A percentile compares a stretch with the other conserved stretches of the same genome.
These are phyloP conservation scores for Hsuehochloa calcarea DNA, from an alignment of 176 grass and related monocot genomes.

Conservation along the genomic window DNA sequence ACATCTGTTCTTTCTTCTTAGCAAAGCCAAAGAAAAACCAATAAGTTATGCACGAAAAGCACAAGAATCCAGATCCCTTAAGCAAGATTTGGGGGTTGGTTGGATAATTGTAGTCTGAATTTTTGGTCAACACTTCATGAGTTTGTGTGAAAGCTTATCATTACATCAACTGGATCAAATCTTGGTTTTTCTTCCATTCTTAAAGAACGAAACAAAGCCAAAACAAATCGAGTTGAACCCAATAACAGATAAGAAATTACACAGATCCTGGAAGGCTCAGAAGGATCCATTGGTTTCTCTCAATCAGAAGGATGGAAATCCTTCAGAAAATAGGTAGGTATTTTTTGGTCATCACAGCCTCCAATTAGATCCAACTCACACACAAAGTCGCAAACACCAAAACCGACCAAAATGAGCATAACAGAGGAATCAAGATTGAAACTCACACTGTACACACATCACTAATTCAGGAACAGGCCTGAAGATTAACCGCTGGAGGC, in stretches of 20 bases:
- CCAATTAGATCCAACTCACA: background rate
- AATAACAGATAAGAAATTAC: background rate
- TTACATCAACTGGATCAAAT: constrained; percentile 40
- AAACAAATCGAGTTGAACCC: background rate
- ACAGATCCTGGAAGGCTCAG: constrained; percentile 43
- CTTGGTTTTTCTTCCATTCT: background rate
- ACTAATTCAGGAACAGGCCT: background rate
- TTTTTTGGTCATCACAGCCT: constrained; percentile 50
- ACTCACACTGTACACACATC: background rate
- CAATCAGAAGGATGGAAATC: constrained; percentile 37
- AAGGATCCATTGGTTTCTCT: constrained; percentile 55
- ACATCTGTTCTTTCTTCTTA: background rate
- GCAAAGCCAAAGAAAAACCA: rapidly evolving
- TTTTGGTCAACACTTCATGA: constrained; percentile 28
- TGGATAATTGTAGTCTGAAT: constrained; percentile 83
- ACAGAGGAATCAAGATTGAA: background rate
- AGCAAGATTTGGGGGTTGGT: constrained; percentile 19
- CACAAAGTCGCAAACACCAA: too few relatives aligned
- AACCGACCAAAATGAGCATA: too few relatives aligned
- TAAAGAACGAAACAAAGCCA: background rate
- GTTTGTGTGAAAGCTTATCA: constrained; percentile 47
- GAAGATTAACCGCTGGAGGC: background rate
- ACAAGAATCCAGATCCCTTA: background rate
- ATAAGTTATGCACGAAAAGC: rapidly evolving
- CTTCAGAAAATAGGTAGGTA: constrained; percentile 79